Conservation (phyloP, 768 basidiomycete genomes). For the Suillus occidentalis region DNA sequence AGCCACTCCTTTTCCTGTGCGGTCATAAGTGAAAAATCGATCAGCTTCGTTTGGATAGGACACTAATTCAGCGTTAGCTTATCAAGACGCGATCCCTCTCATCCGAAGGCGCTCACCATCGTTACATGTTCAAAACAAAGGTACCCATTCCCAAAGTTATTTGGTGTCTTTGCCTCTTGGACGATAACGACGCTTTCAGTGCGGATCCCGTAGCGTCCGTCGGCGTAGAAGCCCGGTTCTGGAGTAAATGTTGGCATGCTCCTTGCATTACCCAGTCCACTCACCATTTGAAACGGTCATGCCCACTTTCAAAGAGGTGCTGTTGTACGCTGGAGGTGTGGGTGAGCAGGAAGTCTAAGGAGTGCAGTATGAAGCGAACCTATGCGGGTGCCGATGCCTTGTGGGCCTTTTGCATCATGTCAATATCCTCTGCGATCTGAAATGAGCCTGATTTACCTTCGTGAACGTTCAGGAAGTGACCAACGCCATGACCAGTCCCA, state of each 20-base stretch:
- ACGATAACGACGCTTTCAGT: constrained; percentile 90
- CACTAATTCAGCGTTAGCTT: constrained; percentile 39
- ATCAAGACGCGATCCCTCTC: neutral
- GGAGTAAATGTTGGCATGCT: neutral
- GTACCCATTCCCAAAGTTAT: constrained; percentile 83
- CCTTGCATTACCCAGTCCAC: constrained; percentile 6
- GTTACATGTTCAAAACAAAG: constrained; percentile 86
- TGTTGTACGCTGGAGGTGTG: constrained; percentile 57
- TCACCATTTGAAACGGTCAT: constrained; percentile 88
- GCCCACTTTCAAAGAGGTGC: constrained; percentile 68
- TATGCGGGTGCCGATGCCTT: constrained; percentile 50
- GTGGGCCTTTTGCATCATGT: constrained; percentile 44
- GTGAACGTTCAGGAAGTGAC: constrained; percentile 92
- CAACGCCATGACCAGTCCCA: constrained; percentile 94
- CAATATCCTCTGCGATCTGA: neutral
- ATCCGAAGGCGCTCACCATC: constrained; percentile 54
- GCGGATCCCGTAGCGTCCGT: constrained; percentile 89
- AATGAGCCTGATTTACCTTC: constrained; percentile 46
- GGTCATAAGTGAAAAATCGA: constrained; percentile 63
- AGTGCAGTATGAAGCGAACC: constrained; percentile 20
- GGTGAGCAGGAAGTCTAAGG: neutral
- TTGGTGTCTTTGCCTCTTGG: constrained; percentile 63
- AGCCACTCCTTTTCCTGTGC: constrained; percentile 78
- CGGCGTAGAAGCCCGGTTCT: constrained; percentile 92
- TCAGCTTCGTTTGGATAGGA: constrained; percentile 85